These are phyloP conservation scores for Cutaneotrichosporon arboriforme DNA, from an alignment of 1,284 basidiomycete species.

Conservation along the genomic window DNA sequence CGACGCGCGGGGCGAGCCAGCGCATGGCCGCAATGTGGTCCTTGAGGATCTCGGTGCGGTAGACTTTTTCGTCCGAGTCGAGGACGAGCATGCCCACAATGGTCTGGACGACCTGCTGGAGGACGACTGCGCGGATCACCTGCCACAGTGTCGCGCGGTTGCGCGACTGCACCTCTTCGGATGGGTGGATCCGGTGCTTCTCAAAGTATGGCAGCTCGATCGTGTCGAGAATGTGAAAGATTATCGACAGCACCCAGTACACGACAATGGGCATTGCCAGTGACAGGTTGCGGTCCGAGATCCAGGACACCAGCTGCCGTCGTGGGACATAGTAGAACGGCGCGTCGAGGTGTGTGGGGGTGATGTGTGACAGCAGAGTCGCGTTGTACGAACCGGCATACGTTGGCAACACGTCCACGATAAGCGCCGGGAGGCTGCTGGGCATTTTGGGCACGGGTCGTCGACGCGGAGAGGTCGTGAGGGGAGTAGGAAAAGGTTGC, in stretches of 20 bases:
- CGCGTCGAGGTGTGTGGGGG: constrained; percentile 32
- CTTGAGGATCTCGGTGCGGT: constrained; percentile 40
- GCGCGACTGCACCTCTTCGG: constrained; percentile 66
- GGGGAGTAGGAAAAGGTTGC: no score
- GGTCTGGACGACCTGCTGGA: constrained; percentile 85
- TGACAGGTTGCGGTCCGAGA: constrained; percentile 70
- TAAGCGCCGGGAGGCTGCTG: constrained; percentile 4
- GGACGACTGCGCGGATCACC: constrained; percentile 71
- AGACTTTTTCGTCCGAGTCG: constrained; percentile 52
- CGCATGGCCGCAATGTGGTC: constrained; percentile 56
- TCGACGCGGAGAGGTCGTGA: neutral
- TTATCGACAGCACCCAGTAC: constrained; percentile 80
- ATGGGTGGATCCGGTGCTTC: constrained; percentile 81
- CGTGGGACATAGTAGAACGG: constrained; percentile 59
- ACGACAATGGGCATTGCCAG: constrained; percentile 69
- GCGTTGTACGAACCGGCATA: constrained; percentile 28
- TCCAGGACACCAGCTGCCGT: constrained; percentile 54
- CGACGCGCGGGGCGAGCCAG: constrained; percentile 50
- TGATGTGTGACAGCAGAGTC: constrained; percentile 36
- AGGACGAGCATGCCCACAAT: constrained; percentile 66
- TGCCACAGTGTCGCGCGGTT: constrained; percentile 69
- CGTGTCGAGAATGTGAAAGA: constrained; percentile 77
- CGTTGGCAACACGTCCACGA: constrained; percentile 16
- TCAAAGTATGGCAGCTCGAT: constrained; percentile 73
- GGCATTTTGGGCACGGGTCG: constrained; percentile 9